Conservation (phyloP, 495 filamentous ascomycete species). For the Penicillium manginii region DNA sequence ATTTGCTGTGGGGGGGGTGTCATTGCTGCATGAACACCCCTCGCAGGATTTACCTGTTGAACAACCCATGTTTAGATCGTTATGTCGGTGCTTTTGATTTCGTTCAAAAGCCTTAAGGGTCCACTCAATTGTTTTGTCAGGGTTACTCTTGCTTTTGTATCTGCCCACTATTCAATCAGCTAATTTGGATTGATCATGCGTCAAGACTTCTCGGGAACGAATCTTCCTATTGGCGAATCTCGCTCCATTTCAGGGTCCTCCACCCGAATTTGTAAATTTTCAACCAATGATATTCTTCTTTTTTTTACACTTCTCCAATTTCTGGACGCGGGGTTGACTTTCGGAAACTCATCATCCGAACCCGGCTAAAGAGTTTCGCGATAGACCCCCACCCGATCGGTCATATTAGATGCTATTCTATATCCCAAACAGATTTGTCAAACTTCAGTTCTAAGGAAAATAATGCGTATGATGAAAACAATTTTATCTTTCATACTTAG, state of each 20-base stretch:
- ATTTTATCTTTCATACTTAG: too few relatives aligned
- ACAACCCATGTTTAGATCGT: conserved; percentile 36
- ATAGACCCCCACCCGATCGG: background rate
- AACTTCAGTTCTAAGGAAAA: too few relatives aligned
- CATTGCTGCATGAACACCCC: conserved; percentile 42
- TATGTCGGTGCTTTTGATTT: background rate
- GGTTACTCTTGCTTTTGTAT: background rate
- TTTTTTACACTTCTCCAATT: background rate
- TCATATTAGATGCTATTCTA: background rate
- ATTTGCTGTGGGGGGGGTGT: conserved; percentile 15
- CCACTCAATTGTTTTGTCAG: background rate
- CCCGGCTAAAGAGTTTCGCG: background rate
- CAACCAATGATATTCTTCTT: background rate
- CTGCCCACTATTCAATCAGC: conserved; percentile 1
- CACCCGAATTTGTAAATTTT: background rate
- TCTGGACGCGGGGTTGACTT: background rate
- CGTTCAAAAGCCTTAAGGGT: conserved; percentile 27
- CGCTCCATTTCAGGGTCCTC: background rate
- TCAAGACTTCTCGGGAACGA: background rate
- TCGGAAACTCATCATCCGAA: background rate
- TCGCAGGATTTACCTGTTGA: conserved; percentile 38
- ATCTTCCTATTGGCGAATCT: background rate
- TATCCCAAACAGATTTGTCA: background rate
- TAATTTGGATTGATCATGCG: conserved; percentile 7
- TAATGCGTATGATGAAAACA: too few relatives aligned